Base-by-base conservation (phyloP, 1,284 basidiomycete genomes). In the Apiotrichum laibachii region DNA sequence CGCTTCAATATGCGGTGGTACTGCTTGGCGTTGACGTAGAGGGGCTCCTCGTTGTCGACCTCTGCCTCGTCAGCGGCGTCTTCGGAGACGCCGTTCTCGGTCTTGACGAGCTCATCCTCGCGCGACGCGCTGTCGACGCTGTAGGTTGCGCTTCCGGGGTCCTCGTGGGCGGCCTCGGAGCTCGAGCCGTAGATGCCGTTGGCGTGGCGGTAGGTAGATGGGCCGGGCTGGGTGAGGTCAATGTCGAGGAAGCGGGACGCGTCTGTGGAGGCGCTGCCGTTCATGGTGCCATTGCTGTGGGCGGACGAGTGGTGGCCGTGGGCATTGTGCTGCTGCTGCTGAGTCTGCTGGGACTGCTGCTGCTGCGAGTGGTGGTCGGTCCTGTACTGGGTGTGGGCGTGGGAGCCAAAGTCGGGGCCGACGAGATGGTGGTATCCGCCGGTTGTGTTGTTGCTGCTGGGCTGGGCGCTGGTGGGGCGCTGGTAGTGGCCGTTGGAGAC, bases 1-100 rank as follows among this genome's bases (percentile, higher is more conserved):
- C 93, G 84, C 81, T 96, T 96, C 73, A 97, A 83, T 72, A 97
- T 97, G 69, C 94, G 88, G 71, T 93, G 91, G 77, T 96, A 97
- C 79, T 97, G 93, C 77, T 97, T 97, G 52, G 93, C 93, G 72
- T 97, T 97, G 64, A 97, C 94, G 79, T 94, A 95, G 66, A 96
- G 85, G 33, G 93, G 93, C 74, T 96, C 92, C 69, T 96, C 92
- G 79, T 95, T 92, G 69, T 90, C 73, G 40, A 66, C 67, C 8
- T 67, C 71, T 15, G 46, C 66, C 15, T 61, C 66, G 4, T 61
- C 68, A 2, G 50, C 46, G 15, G 22, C 46, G 12, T 56, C 58
- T 2, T 54, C 64, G 15, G 60, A 60, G 21, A 50, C 63, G 35
- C 65, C 64, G 44, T 61, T 57, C 40, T 66, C 71, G 31, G 65